These are phyloP conservation scores for Tulasnella sp. DNA, from an alignment of 768 basidiomycete genomes.

Conservation along the genomic window DNA sequence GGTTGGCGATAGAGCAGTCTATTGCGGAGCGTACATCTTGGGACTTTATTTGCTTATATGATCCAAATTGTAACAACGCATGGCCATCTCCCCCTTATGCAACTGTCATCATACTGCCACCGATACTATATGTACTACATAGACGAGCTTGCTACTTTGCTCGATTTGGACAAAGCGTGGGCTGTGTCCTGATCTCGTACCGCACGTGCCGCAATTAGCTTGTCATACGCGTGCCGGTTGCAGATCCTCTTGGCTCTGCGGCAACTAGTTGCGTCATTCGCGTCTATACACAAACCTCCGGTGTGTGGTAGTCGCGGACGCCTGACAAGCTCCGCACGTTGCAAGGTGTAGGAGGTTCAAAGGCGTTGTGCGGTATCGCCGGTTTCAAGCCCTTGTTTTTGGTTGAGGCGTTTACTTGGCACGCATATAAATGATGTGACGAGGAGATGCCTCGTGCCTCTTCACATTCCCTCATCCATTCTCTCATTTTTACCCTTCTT, in stretches of 20 bases:
- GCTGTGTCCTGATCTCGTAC: neutral
- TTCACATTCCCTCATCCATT: neutral
- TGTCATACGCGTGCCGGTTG: neutral
- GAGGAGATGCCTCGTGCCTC: neutral
- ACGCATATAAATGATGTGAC: neutral
- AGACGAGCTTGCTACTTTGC: neutral
- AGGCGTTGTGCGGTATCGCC: neutral
- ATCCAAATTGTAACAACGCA: neutral
- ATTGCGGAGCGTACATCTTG: neutral
- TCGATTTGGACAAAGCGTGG: neutral
- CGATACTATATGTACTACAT: neutral
- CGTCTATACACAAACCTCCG: neutral
- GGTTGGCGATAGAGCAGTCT: neutral
- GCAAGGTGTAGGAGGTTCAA: neutral
- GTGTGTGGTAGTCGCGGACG: neutral
- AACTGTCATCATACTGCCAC: too few species aligned
- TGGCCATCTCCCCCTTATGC: neutral
- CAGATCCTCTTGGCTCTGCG: neutral
- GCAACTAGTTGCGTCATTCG: neutral
- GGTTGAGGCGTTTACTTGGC: neutral
- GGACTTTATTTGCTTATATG: neutral
- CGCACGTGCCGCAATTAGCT: too few species aligned
- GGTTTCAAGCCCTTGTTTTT: neutral
- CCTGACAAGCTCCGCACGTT: neutral
- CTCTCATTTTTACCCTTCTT: neutral